phyloP scores from a whole-genome alignment of 2,329 filamentous ascomycete genomes.

The Aureobasidium sp. region DNA sequence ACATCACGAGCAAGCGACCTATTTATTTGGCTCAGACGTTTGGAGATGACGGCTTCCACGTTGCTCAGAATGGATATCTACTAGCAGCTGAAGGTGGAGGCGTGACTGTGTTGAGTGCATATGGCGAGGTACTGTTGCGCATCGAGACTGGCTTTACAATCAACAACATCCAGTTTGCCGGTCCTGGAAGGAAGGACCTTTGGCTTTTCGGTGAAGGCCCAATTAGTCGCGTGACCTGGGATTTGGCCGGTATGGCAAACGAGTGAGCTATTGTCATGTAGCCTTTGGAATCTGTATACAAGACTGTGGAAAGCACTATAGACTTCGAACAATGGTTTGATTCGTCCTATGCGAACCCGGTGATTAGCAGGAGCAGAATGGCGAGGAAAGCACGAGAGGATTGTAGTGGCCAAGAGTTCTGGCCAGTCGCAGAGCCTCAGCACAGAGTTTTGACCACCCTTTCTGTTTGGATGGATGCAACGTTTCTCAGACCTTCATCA shows the following conservation, averaged over 20 bases:
- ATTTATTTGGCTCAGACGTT: conserved; percentile 20
- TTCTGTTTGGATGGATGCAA: background rate
- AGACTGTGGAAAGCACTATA: background rate
- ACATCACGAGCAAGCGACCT: conserved; percentile 18
- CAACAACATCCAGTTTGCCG: conserved; percentile 21
- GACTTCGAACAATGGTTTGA: too few species aligned
- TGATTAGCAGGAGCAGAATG: background rate
- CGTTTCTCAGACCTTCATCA: background rate
- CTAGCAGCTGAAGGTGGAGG: conserved; percentile 20
- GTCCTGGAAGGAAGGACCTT: conserved; percentile 16
- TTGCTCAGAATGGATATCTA: conserved; percentile 19
- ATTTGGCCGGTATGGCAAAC: background rate
- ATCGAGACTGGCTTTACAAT: conserved; percentile 19
- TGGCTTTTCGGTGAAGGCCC: conserved; percentile 20
- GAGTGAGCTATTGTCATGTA: background rate
- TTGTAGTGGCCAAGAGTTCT: background rate
- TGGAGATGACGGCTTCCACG: conserved; percentile 20
- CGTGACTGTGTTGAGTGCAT: conserved; percentile 19
- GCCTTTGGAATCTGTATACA: too few species aligned
- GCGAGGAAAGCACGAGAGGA: background rate
- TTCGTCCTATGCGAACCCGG: too few species aligned
- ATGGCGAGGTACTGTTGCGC: conserved; percentile 19
- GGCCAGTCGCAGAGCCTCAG: background rate
- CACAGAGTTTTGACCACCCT: background rate
- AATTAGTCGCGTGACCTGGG: conserved; percentile 16